Evolutionary conservation across 1,284 basidiomycete genomes (phyloP), one percentile per base, ranked within the genome.

Genomic region (Entoloma clypeatum): DNA sequence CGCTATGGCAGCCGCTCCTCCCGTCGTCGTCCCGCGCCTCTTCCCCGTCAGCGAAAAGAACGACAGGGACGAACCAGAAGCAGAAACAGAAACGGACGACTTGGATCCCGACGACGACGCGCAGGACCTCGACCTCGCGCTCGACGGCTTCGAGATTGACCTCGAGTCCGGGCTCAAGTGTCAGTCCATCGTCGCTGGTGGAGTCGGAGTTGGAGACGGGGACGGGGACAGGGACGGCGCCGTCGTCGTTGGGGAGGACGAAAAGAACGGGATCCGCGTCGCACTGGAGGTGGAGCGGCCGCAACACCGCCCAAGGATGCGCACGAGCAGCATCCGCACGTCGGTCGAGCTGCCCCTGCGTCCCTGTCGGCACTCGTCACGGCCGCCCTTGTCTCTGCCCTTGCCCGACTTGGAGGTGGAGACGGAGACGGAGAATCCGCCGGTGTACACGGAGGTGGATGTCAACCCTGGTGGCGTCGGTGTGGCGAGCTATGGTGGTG

Each of bases 41-140:
- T 74, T 75, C 52, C 68, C 74, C 1, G 70, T 75, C n/a, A 64
- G 58, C 40, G 74, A 77, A 50, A 73, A 75, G 40, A 58, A 63
- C n/a, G 67, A 67, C 40, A 66, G 62, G 6, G 69, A 69, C 14
- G 61, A 61, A 10, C n/a, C n/a, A n/a, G n/a, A n/a, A n/a, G n/a
- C n/a, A n/a, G n/a, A n/a, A n/a, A n/a, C n/a, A n/a, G n/a, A n/a
- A n/a, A n/a, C n/a, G n/a, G 53, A 56, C 7, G 52, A 52, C 14
- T 53, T 51, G 16, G 47, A 50, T 11, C 47, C 43, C 29, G 43
- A 49, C 16, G 44, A 42, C 23, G 44, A 38, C 31, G 44, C 41
- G 23, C 38, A 45, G 30, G 56, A 58, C 25, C 49, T 62, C 36
- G 49, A 56, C 21, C 45, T 61, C 10, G 51, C 55, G n/a, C 38